Evolutionary conservation across 768 basidiomycete species (phyloP), one percentile per base, ranked within the genome.

Genomic region (Amanita rimosa): DNA sequence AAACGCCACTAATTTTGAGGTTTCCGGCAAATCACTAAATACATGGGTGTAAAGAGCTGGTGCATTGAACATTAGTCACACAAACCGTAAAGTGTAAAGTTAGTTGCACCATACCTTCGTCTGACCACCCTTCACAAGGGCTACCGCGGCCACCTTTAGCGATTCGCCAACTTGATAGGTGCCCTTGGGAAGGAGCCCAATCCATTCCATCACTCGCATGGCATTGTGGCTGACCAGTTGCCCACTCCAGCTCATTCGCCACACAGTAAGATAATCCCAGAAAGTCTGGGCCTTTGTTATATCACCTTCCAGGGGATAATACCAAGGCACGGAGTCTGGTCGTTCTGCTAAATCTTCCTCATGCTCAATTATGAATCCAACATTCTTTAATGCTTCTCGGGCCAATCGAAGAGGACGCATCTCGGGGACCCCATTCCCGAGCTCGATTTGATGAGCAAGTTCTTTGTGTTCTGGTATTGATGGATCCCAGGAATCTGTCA

Each of bases 391-490:
- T 0, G 95, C 96, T 52, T 85, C 64, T 49, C 87, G 79, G 0
- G 90, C 81, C 44, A 71, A 63, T 24, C 66, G 62, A 42, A 92
- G 66, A 33, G 81, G 80, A 4, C 96, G 83, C 95, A 98, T 96
- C 68, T 97, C 90, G 16, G 96, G 91, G 58, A 99, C 97, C 49
- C 96, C 96, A 60, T 95, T 92, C 17, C 96, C 95, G 49, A 96
- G 71, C 63, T 97, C 94, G 53, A 97, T 85, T 52, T 77, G 78
- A 69, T 97, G 93, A 10, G 90, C 89, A 50, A 98, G 81, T 39
- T 76, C 76, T 69, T 93, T 94, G 76, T 98, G 95, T 47, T 75
- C 66, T 14, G 92, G 86, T 61, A 74, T 85, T 40, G 85, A 76
- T 34, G 87, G 77, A 66, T 97, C 86, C 89, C 94, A 94, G 3